These are phyloP conservation scores for Kalmanozyma brasiliensis DNA, from an alignment of 1,284 basidiomycete genomes.

Conservation along the genomic window DNA sequence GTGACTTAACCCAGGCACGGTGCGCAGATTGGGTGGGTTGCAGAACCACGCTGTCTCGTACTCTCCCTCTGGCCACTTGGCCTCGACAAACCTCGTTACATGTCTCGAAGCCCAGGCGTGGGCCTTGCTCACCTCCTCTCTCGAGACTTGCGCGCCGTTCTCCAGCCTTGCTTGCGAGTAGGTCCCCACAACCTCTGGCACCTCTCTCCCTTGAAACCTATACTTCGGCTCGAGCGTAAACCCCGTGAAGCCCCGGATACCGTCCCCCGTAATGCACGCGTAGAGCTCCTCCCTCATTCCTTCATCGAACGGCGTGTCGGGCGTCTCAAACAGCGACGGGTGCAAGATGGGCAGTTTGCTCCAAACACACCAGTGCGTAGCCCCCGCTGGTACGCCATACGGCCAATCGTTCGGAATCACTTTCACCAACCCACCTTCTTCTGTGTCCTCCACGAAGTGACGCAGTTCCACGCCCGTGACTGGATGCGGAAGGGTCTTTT, in stretches of 20 bases:
- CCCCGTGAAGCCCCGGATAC: slow-evolving; percentile 53
- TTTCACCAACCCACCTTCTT: slow-evolving; percentile 30
- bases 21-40: slow-evolving; percentile 50
- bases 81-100: slow-evolving; percentile 29
- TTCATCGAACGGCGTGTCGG: slow-evolving; percentile 30
- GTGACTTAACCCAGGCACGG: slow-evolving; percentile 53
- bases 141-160: background rate
- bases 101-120: slow-evolving; percentile 45
- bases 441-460: slow-evolving; percentile 36
- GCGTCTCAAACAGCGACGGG: slow-evolving; percentile 29
- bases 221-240: slow-evolving; percentile 8
- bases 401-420: slow-evolving; percentile 60
- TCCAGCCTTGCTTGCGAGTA: slow-evolving; percentile 23
- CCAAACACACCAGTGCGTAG: slow-evolving; percentile 59
- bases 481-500: slow-evolving; percentile 34
- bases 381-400: slow-evolving; percentile 52
- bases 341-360: slow-evolving; percentile 43
- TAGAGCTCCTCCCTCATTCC: slow-evolving; percentile 29
- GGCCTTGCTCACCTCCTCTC: slow-evolving; percentile 15
- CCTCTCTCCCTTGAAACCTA: background rate
- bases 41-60: slow-evolving; percentile 53
- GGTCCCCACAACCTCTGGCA: slow-evolving; percentile 6
- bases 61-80: slow-evolving; percentile 22
- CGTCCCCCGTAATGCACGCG: slow-evolving; percentile 49
- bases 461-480: slow-evolving; percentile 1